A percentile compares a stretch with the other conserved stretches of the same genome.
Evolutionary conservation across 108 stramenopile species (phyloP).

Genomic region (Conticribra guillardii): DNA sequence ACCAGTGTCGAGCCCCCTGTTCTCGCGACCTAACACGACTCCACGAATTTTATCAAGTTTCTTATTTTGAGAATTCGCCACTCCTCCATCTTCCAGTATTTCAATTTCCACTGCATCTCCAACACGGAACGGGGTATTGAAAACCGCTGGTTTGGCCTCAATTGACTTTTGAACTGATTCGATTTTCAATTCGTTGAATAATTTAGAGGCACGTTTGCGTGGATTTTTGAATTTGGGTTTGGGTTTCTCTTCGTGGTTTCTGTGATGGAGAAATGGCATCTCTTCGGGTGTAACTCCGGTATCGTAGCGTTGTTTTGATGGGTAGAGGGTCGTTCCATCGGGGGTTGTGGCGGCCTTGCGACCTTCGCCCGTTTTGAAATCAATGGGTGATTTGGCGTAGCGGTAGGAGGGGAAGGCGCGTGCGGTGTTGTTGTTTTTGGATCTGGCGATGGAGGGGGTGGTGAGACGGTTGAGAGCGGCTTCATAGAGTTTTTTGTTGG

Average conservation of each 20-base stretch:
- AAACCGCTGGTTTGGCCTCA: constrained; percentile 64
- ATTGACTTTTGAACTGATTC: constrained; percentile 59
- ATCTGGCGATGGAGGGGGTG: constrained; percentile 19
- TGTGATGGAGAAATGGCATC: constrained; percentile 46
- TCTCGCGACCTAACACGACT: constrained; percentile 74
- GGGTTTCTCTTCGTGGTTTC: constrained; percentile 25
- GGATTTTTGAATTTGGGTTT: constrained; percentile 81
- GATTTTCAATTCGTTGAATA: constrained; percentile 61
- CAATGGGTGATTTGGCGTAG: constrained; percentile 16
- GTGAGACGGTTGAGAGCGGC: constrained; percentile 28
- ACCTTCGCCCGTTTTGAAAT: constrained; percentile 2
- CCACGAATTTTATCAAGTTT: constrained; percentile 74
- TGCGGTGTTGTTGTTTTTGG: constrained; percentile 17
- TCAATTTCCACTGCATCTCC: constrained; percentile 83
- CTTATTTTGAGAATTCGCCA: constrained; percentile 56
- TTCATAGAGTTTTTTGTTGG: constrained; percentile 19
- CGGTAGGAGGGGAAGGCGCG: constrained; percentile 36
- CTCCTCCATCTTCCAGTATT: constrained; percentile 70
- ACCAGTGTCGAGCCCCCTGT: constrained; percentile 66
- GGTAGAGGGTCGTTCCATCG: constrained; percentile 37
- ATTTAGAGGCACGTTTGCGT: constrained; percentile 77
- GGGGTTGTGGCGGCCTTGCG: constrained; percentile 24
- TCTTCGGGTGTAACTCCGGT: constrained; percentile 39
- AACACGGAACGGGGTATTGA: constrained; percentile 59
- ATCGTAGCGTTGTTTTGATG: constrained; percentile 46